Percentiles rank a stretch among this genome's conserved stretches.
phyloP scores from a whole-genome alignment of 2,329 filamentous ascomycete species.

The Colletotrichum euphorbiae region DNA sequence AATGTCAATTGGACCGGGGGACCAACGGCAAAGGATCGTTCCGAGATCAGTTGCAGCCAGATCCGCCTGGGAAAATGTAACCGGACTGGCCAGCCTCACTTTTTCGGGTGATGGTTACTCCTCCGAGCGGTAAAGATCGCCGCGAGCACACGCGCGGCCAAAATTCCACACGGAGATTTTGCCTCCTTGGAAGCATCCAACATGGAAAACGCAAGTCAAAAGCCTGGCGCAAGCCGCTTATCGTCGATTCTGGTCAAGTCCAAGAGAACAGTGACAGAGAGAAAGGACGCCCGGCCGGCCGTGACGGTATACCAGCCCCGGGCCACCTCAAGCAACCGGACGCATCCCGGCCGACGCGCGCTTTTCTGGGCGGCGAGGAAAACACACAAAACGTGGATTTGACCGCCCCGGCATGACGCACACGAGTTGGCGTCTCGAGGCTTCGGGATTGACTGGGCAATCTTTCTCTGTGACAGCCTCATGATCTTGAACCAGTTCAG shows the following conservation, averaged over 20 bases:
- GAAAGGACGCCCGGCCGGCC: neutral
- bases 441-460: conserved; percentile 21
- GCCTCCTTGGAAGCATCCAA: neutral
- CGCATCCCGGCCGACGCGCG: neutral
- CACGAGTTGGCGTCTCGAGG: conserved; percentile 15
- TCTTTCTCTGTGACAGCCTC: conserved; percentile 26
- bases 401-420: neutral
- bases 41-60: conserved; percentile 18
- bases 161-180: conserved; percentile 1
- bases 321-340: neutral
- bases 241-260: neutral
- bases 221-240: neutral
- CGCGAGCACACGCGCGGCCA: neutral
- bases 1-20: conserved; percentile 12
- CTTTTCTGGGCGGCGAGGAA: neutral
- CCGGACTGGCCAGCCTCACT: conserved; percentile 31
- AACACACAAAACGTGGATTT: neutral
- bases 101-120: neutral
- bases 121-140: conserved; percentile 20
- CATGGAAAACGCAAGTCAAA: neutral
- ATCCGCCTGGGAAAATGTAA: conserved; percentile 2
- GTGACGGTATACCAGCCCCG: neutral
- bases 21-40: conserved; percentile 4
- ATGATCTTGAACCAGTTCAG: conserved; percentile 23
- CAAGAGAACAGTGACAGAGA: neutral